Conservation (phyloP, 1,284 basidiomycete species). For the Sporisorium reilianum region DNA sequence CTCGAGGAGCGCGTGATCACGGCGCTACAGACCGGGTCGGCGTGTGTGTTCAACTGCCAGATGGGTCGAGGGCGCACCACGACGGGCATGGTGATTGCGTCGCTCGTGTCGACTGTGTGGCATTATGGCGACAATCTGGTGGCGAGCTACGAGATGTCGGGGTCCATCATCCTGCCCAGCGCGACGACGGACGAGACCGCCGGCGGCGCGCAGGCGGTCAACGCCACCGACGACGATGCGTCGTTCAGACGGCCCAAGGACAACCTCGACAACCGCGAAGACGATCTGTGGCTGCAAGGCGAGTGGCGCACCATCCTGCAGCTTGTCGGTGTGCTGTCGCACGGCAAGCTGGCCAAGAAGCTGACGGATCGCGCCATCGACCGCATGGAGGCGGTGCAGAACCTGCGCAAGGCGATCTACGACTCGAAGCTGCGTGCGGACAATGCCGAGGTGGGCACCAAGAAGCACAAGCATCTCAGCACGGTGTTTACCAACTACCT, state of each 20-base stretch:
- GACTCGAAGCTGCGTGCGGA: constrained; percentile 64
- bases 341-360: constrained; percentile 92
- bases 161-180: constrained; percentile 24
- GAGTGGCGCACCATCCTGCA: constrained; percentile 98
- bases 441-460: constrained; percentile 58
- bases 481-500: constrained; percentile 66
- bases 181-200: constrained; percentile 6
- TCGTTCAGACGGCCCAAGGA: constrained; percentile 46
- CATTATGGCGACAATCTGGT: constrained; percentile 57
- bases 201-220: background rate
- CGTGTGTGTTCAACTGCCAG: constrained; percentile 67
- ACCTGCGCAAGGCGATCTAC: constrained; percentile 67
- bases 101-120: constrained; percentile 63
- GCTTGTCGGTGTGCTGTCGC: constrained; percentile 88
- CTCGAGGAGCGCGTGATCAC: constrained; percentile 63
- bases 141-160: constrained; percentile 36
- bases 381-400: constrained; percentile 68
- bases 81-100: constrained; percentile 68
- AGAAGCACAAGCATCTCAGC: constrained; percentile 54
- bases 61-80: constrained; percentile 69
- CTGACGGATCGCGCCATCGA: constrained; percentile 77
- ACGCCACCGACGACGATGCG: constrained; percentile 25
- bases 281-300: constrained; percentile 74
- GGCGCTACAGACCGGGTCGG: constrained; percentile 57
- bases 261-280: constrained; percentile 64